A percentile compares a stretch with the other conserved stretches of the same genome.
Evolutionary conservation across 495 filamentous ascomycete species (phyloP).

Genomic region (Neurospora sp.): DNA sequence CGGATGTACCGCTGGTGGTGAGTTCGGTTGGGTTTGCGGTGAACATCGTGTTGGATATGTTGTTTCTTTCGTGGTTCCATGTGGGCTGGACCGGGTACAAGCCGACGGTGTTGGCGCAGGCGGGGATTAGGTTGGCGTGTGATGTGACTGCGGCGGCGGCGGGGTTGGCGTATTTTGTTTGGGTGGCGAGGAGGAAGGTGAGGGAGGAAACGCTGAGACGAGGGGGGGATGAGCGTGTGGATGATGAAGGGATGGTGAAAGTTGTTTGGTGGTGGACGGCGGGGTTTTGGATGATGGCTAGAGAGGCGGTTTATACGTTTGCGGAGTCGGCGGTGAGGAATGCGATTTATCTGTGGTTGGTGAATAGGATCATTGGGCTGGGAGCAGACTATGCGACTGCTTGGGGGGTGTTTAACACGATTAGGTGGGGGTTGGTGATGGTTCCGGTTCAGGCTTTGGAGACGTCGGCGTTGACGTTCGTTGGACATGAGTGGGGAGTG

Average conservation of each 20-base stretch:
- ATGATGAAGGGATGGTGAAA: neutral
- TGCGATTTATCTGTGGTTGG: conserved; percentile 61
- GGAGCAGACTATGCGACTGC: conserved; percentile 58
- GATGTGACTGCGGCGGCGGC: conserved; percentile 44
- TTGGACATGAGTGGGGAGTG: conserved; percentile 57
- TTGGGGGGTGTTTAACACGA: conserved; percentile 67
- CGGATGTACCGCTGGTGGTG: conserved; percentile 63
- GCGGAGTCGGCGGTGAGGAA: conserved; percentile 58
- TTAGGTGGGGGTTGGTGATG: conserved; percentile 73
- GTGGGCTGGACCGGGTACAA: conserved; percentile 32
- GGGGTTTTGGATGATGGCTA: neutral
- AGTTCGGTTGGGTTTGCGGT: conserved; percentile 49
- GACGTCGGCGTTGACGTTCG: conserved; percentile 51
- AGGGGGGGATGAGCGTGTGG: neutral
- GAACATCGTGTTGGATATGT: conserved; percentile 60
- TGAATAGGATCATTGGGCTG: conserved; percentile 51
- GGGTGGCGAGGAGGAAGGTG: conserved; percentile 18
- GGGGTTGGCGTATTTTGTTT: conserved; percentile 53
- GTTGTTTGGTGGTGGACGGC: neutral
- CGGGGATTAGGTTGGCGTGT: conserved; percentile 51
- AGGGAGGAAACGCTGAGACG: neutral
- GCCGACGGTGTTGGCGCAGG: conserved; percentile 54
- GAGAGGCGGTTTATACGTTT: conserved; percentile 31
- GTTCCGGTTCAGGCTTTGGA: conserved; percentile 61
- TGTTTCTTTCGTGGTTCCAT: conserved; percentile 61